Evolutionary conservation across 495 filamentous ascomycete genomes (phyloP), one percentile per base, ranked within the genome.

Genomic region (Penicillium argentinense): DNA sequence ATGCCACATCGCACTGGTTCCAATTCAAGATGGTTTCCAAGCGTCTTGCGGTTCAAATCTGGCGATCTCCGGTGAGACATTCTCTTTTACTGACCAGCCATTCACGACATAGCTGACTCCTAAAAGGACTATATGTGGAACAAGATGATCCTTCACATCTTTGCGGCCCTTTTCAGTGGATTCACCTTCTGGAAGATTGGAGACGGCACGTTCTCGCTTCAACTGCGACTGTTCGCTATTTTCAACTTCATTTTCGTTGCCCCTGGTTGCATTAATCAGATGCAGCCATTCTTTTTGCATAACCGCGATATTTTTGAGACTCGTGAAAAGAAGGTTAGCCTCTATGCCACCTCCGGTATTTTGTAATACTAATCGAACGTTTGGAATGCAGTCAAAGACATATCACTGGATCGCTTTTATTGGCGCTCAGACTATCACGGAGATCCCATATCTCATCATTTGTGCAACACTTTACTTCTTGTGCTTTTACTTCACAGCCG

Each of bases 231-330:
- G 2, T 72, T 73, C 54, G 62, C 87, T 34, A 93, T 96, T 64
- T 89, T 82, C 77, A 81, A 85, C 34, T 80, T 88, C 9, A 75
- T 81, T 42, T 87, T 85, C 63, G 77, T 81, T 1, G 74, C 84
- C 3, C 87, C 91, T 46, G 89, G 89, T 24, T 82, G 93, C 30
- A 89, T 91, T 59, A 93, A 93, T 54, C 87, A 91, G 59, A 86
- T 92, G 72, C 92, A 95, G 58, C 75, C 83, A 42, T 85, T 95
- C 66, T 95, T 96, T 73, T 73, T 91, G 64, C 74, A 95, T 6
- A 75, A 89, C 41, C 87, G 81, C 2, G 79, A 95, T 42, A 71
- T 82, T 77, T 91, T 72, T 72, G 83, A 66, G 75, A 87, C 64
- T 62, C 86, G 50, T 68, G 84, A 49, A 76, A 89, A 67, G 83